Conservation (phyloP, 768 basidiomycete genomes). For the Naganishia kalamii region DNA sequence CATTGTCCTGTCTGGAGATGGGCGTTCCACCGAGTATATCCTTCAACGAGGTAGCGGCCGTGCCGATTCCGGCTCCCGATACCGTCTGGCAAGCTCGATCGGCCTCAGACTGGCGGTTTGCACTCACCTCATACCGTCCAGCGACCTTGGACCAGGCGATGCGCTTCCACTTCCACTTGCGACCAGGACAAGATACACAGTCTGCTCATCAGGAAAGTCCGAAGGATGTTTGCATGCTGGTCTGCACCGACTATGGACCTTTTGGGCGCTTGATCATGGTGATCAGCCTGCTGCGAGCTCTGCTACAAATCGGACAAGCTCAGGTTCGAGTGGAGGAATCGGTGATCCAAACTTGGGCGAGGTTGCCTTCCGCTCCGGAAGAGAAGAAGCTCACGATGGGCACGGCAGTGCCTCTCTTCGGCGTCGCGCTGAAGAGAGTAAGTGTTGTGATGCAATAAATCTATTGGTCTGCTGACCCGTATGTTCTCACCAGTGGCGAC, state of each 20-base stretch:
- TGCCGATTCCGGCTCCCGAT: constrained; percentile 48
- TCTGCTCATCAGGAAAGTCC: constrained; percentile 7
- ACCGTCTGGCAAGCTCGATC: constrained; percentile 46
- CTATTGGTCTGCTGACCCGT: neutral
- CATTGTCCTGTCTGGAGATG: constrained; percentile 46
- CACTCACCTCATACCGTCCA: constrained; percentile 34
- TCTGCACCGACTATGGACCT: constrained; percentile 41
- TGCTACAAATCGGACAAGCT: constrained; percentile 47
- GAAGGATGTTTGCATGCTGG: constrained; percentile 24
- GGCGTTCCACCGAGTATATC: constrained; percentile 40
- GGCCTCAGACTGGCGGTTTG: constrained; percentile 42
- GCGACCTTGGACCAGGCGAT: constrained; percentile 43
- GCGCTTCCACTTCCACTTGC: constrained; percentile 34
- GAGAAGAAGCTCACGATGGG: neutral
- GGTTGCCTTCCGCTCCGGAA: neutral
- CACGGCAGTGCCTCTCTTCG: constrained; percentile 16
- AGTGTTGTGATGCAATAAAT: constrained; percentile 13
- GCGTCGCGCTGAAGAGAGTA: constrained; percentile 33
- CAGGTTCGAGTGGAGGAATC: constrained; percentile 40
- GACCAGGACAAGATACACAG: neutral
- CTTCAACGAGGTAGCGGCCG: constrained; percentile 37
- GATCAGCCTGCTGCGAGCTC: constrained; percentile 43
- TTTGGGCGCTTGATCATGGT: constrained; percentile 46
- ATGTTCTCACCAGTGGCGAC: constrained; percentile 42
- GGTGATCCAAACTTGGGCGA: constrained; percentile 39